Percentiles rank a stretch among this genome's conserved stretches.
phyloP scores from a whole-genome alignment of 345 rosid species.

The Limnanthes douglasii region DNA sequence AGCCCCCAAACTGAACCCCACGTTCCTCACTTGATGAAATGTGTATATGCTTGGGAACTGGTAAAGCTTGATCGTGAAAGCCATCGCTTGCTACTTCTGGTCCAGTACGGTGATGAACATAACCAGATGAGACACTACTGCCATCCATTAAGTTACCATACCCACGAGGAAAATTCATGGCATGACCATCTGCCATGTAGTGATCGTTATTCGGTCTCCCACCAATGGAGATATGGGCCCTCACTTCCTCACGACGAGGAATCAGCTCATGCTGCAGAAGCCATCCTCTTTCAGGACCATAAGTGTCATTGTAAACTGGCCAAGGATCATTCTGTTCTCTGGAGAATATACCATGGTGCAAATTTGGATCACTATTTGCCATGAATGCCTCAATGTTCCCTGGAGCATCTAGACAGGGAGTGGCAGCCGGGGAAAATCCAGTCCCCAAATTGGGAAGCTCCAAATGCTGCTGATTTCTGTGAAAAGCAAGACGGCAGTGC shows the following conservation, averaged over 20 bases:
- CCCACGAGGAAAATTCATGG: constrained; percentile 42
- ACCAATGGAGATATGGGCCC: constrained; percentile 37
- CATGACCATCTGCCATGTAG: constrained; percentile 41
- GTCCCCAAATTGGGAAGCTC: constrained; percentile 52
- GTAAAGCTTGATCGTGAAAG: constrained; percentile 42
- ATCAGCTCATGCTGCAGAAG: constrained; percentile 43
- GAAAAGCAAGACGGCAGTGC: constrained; percentile 37
- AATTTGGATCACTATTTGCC: constrained; percentile 41
- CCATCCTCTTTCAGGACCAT: constrained; percentile 69
- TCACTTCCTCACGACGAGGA: constrained; percentile 52
- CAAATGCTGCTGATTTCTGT: constrained; percentile 43
- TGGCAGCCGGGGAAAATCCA: constrained; percentile 24
- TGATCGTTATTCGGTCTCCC: constrained; percentile 62
- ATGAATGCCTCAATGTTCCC: constrained; percentile 34
- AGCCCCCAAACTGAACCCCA: constrained; percentile 35
- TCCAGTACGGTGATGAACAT: constrained; percentile 34
- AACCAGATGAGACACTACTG: constrained; percentile 25
- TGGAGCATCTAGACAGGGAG: constrained; percentile 39
- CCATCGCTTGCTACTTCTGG: constrained; percentile 45
- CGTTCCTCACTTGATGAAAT: constrained; percentile 38
- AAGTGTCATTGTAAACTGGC: constrained; percentile 53
- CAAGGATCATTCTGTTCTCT: no score
- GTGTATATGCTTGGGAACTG: constrained; percentile 21
- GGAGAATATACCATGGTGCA: constrained; percentile 36
- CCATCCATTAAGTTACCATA: constrained; percentile 35